Evolutionary conservation across 2,329 filamentous ascomycete genomes (phyloP), one percentile per base, ranked within the genome.

Genomic region (Fusarium torreyae): DNA sequence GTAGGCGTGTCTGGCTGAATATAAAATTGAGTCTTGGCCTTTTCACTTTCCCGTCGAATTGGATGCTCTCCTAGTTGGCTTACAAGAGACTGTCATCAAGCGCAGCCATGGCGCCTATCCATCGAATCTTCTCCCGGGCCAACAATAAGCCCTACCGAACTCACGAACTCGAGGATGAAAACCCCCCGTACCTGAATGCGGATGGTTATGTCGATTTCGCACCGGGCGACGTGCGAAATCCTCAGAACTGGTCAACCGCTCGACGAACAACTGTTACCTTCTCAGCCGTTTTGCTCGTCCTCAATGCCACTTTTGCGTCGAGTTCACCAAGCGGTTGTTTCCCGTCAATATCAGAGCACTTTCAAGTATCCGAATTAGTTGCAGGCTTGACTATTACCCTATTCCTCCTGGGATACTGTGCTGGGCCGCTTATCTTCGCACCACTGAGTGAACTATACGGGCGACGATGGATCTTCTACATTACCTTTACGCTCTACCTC

Each of bases 341-440:
- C 8, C 62, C 60, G 11, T 65, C 62, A 6, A 48, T 65, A 28
- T 44, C 62, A 24, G 43, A 42, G 43, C 60, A 65, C 18, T 65
- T 65, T 7, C 40, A 63, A 28, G 64, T 67, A 34, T 67, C 64
- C 10, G 58, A 63, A 14, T 13, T 68, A 40, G 64, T 24, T 39
- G 64, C 64, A 39, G 57, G 64, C 18, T 18, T 68, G 11, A 67
- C 57, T 4, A 67, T 71, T 6, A 71, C 70, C 7, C 36, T 73
- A 7, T 73, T 71, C 13, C 64, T 73, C 8, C 33, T 73, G 40
- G 70, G 70, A 17, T 69, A 73, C 73, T 92, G 91, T 71, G 81
- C 94, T 45, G 92, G 72, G 6, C 92, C 92, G 2, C 90, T 94
- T 86, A 84, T 85, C 1, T 94, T 94, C 74, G 92, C 92, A 10